Evolutionary conservation across 2,329 filamentous ascomycete species (phyloP).

Genomic region (Neopestalotiopsis rosae): DNA sequence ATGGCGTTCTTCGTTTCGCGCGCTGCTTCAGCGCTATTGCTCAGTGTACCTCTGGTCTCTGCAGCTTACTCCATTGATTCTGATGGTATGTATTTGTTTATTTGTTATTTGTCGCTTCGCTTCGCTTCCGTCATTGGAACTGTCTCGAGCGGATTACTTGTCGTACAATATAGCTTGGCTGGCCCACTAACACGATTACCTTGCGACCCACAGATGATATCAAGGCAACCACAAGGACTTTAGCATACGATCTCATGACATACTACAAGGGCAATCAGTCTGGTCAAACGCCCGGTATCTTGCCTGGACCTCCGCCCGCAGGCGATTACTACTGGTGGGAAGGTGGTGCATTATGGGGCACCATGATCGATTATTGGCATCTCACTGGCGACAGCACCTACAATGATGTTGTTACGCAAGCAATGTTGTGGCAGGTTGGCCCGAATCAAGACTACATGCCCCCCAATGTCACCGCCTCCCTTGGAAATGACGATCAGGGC

Average conservation of each 20-base stretch:
- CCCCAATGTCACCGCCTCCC: constrained; percentile 43
- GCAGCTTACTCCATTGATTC: constrained; percentile 22
- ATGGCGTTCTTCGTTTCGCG: constrained; percentile 20
- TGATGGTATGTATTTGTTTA: constrained; percentile 18
- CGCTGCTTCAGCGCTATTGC: constrained; percentile 17
- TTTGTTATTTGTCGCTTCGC: background rate
- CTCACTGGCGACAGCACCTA: constrained; percentile 58
- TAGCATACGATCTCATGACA: constrained; percentile 36
- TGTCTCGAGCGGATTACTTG: background rate
- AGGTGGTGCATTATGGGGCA: constrained; percentile 38
- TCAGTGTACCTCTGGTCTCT: constrained; percentile 16
- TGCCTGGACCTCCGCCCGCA: constrained; percentile 37
- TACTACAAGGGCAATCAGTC: constrained; percentile 40
- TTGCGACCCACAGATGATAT: constrained; percentile 50
- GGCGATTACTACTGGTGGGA: constrained; percentile 43
- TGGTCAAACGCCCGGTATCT: constrained; percentile 37
- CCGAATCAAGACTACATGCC: constrained; percentile 54
- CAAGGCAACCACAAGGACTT: constrained; percentile 45
- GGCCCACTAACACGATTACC: background rate
- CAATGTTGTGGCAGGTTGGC: constrained; percentile 51
- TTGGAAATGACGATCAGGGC: constrained; percentile 62
- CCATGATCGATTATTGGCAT: constrained; percentile 50
- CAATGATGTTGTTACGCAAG: constrained; percentile 53
- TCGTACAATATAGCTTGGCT: background rate
- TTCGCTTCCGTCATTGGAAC: background rate